phyloP scores from a whole-genome alignment of 2,329 filamentous ascomycete genomes.

The Scedosporium dehoogii region DNA sequence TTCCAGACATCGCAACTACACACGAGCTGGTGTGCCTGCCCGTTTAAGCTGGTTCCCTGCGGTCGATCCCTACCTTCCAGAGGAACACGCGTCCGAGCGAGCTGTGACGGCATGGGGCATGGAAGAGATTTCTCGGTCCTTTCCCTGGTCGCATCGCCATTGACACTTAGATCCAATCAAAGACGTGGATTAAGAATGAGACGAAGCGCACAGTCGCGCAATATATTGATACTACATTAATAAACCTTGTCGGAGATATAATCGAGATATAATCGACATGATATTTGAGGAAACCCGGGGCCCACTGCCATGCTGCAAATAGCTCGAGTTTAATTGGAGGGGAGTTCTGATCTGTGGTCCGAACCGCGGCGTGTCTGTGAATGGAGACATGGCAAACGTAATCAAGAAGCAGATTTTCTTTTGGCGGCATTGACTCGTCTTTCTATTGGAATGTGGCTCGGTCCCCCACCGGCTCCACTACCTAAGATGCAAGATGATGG shows the following conservation, averaged over 20 bases:
- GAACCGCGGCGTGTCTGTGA: neutral
- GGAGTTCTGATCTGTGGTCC: neutral
- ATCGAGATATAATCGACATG: neutral
- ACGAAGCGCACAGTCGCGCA: neutral
- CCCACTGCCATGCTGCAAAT: neutral
- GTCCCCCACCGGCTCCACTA: neutral
- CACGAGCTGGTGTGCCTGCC: neutral
- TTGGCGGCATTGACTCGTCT: neutral
- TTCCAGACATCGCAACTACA: conserved; percentile 17
- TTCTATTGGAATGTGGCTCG: neutral
- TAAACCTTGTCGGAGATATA: neutral
- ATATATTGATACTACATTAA: neutral
- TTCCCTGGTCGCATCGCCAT: too few species aligned
- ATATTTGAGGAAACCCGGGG: neutral
- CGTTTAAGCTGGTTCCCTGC: too few species aligned
- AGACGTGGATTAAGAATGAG: neutral
- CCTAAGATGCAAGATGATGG: neutral
- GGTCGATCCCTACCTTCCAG: neutral
- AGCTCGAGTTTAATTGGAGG: neutral
- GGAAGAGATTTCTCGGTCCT: neutral
- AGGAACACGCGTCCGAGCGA: neutral
- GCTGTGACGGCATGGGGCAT: neutral
- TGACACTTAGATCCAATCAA: neutral
- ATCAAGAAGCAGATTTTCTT: neutral
- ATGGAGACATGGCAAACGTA: neutral